A percentile compares a stretch with the other conserved stretches of the same genome.
These are phyloP conservation scores for Echites panduratus DNA, from an alignment of 257 asterid species.

Conservation along the genomic window DNA sequence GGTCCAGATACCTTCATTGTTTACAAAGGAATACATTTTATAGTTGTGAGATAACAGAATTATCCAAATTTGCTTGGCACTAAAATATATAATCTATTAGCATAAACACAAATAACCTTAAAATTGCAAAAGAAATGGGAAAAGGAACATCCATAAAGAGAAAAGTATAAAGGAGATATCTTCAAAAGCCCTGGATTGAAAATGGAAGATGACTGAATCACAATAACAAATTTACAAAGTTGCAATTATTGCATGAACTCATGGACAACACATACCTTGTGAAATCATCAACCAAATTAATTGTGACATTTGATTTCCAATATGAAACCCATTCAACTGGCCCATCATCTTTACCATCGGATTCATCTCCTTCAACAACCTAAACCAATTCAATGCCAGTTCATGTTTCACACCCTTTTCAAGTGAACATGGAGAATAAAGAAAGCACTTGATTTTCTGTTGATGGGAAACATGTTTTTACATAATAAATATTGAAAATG, in stretches of 20 bases:
- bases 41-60: not conserved
- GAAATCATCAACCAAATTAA: conserved; percentile 93
- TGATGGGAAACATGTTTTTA: not conserved
- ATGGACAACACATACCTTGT: conserved; percentile 49
- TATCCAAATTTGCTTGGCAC: not conserved
- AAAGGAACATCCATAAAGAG: too few relatives aligned
- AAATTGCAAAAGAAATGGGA: too few relatives aligned
- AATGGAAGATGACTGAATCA: not conserved
- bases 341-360: conserved; percentile 54
- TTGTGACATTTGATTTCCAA: conserved; percentile 90
- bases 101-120: too few relatives aligned
- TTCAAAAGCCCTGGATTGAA: too few relatives aligned
- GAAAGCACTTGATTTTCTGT: not conserved
- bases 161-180: too few relatives aligned
- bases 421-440: not conserved
- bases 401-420: not conserved
- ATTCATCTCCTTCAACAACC: conserved; percentile 49
- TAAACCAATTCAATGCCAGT: conserved; percentile 28
- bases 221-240: not conserved
- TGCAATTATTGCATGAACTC: not conserved
- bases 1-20: not conserved
- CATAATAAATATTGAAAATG: not conserved
- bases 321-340: conserved; percentile 79
- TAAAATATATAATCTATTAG: too few relatives aligned
- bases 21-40: not conserved